Conservation (phyloP, 352 stramenopile genomes). For the Phytophthora crassamura region DNA sequence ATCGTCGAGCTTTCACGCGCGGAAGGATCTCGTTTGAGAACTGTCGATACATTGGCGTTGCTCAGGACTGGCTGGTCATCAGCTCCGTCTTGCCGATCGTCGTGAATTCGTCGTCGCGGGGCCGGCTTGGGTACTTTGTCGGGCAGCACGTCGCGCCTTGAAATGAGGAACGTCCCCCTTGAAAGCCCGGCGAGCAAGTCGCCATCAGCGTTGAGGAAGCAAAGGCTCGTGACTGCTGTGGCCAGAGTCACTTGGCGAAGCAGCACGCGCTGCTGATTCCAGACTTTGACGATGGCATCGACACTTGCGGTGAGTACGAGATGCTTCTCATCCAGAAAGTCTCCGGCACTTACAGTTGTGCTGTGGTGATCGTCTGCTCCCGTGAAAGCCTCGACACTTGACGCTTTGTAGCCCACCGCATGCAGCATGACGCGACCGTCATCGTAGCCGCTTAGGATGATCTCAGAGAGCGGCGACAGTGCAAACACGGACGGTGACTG, state of each 20-base stretch:
- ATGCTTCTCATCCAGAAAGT: slow-evolving; percentile 67
- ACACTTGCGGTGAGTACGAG: slow-evolving; percentile 69
- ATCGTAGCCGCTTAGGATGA: slow-evolving; percentile 68
- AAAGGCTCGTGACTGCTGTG: slow-evolving; percentile 64
- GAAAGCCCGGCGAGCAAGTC: slow-evolving; percentile 64
- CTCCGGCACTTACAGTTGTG: slow-evolving; percentile 63
- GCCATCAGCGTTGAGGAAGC: slow-evolving; percentile 70
- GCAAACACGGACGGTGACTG: slow-evolving; percentile 60
- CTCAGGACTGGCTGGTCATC: neutral
- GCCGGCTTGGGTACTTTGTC: slow-evolving; percentile 45
- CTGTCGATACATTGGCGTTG: neutral
- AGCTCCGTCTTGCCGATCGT: slow-evolving; percentile 2
- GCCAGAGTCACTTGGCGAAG: slow-evolving; percentile 66
- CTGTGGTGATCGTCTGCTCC: slow-evolving; percentile 55
- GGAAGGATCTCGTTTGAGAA: neutral
- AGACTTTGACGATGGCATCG: slow-evolving; percentile 78
- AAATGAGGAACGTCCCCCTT: slow-evolving; percentile 65
- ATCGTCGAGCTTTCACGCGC: neutral
- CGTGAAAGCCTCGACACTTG: slow-evolving; percentile 45
- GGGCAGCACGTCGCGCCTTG: slow-evolving; percentile 62
- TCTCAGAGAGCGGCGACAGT: slow-evolving; percentile 57
- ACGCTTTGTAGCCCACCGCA: slow-evolving; percentile 43
- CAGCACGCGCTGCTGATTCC: slow-evolving; percentile 65
- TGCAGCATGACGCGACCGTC: slow-evolving; percentile 65
- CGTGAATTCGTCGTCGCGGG: slow-evolving; percentile 11